Base-by-base conservation (phyloP, 2,329 filamentous ascomycete genomes). In the Chaetomiaceae sp. region DNA sequence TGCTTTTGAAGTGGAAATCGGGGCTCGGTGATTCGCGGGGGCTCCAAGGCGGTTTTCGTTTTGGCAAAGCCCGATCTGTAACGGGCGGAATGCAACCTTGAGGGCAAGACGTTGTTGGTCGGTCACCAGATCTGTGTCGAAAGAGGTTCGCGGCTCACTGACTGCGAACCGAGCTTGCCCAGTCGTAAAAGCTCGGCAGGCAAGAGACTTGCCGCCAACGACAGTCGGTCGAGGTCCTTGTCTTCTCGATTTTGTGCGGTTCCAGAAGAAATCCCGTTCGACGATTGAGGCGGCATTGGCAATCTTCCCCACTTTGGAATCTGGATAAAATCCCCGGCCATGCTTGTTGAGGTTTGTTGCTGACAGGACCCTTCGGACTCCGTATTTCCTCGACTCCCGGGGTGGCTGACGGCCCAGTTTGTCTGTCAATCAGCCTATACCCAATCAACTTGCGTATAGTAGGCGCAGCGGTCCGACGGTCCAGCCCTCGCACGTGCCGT, bases 281-380 rank as follows among this genome's bases (percentile, higher is more conserved):
- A 39, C 33, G 47, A 45, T 55, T 12, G 48, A 47, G 34, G 29
- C 23, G 40, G 54, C 43, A 62, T 61, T 62, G 44, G 54, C 39
- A 62, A 62, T 62, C 47, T 57, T 49, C 47, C 37, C 54, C 56
- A 63, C 61, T 63, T 63, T 63, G 61, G 61, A 63, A n/a, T n/a
- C n/a, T n/a, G n/a, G n/a, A n/a, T 63, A 62, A 62, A 59, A 59
- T 52, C 33, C 31, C 38, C 51, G 51, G 53, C 55, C 57, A 55
- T 53, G 49, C 55, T 47, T 50, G 40, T 40, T 51, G 42, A 52
- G 46, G 56, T 58, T 56, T n/a, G n/a, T 51, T 51, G 48, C 43
- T 44, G 37, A 38, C 42, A 38, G 44, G 42, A 29, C 51, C 57
- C 53, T 40, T 49, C 55, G 38, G 53, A 23, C 34, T 54, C 59